Percentiles rank a stretch among this genome's conserved stretches.
These are phyloP conservation scores for Lolium rigidum DNA, from an alignment of 176 grass and related monocot genomes.

Conservation along the genomic window DNA sequence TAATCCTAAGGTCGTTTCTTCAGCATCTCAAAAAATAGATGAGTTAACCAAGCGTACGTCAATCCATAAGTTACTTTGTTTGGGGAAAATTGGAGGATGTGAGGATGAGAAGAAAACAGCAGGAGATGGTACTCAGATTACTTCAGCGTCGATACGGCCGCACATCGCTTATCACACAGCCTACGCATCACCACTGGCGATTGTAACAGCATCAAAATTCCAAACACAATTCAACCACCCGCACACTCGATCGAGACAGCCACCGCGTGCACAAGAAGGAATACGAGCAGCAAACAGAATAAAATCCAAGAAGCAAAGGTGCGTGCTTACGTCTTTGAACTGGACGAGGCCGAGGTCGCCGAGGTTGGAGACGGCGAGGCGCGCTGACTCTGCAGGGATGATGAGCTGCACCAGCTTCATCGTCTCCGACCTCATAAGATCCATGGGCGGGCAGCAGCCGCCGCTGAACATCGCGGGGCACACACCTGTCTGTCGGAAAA, in stretches of 20 bases:
- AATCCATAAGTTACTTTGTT: background rate
- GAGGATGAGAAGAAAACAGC: background rate
- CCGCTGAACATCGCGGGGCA: conserved; percentile 41
- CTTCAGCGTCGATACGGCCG: background rate
- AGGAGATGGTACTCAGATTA: background rate
- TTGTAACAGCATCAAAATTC: too few relatives aligned
- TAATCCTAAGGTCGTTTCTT: background rate
- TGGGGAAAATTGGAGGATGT: background rate
- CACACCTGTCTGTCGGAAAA: background rate
- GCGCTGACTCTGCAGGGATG: conserved; percentile 82
- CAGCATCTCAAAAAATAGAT: background rate
- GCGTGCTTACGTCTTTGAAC: conserved; percentile 84
- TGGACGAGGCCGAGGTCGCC: conserved; percentile 92
- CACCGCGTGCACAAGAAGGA: too few relatives aligned
- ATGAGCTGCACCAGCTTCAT: conserved; percentile 99
- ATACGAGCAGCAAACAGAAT: background rate
- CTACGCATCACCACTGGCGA: background rate
- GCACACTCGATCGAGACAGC: too few relatives aligned
- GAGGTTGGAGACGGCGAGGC: conserved; percentile 80
- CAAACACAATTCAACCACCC: too few relatives aligned
- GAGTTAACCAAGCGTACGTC: too few relatives aligned
- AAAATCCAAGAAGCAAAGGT: background rate
- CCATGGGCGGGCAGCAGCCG: conserved; percentile 77
- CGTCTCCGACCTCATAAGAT: conserved; percentile 98
- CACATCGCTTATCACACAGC: background rate